phyloP scores from a whole-genome alignment of 2,329 filamentous ascomycete species.

The Periconia sp. region DNA sequence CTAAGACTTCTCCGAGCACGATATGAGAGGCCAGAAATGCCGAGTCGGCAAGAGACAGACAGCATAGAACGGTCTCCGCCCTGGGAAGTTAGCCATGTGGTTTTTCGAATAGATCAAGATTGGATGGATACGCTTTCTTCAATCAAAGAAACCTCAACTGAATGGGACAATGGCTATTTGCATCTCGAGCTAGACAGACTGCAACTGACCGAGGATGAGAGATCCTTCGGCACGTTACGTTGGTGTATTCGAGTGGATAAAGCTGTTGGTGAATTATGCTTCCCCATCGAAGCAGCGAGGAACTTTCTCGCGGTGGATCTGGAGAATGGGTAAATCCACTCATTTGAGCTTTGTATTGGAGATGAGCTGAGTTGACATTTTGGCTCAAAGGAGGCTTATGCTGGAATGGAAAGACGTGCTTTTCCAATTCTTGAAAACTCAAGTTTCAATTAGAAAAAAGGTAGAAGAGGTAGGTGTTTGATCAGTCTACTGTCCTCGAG shows the following conservation, averaged over 20 bases:
- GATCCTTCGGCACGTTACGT: constrained; percentile 12
- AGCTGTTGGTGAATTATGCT: constrained; percentile 26
- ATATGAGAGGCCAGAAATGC: constrained; percentile 11
- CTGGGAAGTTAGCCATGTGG: constrained; percentile 21
- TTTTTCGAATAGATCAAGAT: constrained; percentile 23
- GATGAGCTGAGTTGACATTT: background rate
- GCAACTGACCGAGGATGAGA: background rate
- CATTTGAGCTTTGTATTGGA: background rate
- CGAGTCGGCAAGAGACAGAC: background rate
- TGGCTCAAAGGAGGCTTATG: constrained; percentile 2
- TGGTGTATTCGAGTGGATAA: constrained; percentile 32
- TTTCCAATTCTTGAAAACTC: constrained; percentile 23
- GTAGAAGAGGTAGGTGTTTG: constrained; percentile 20
- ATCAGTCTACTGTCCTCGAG: background rate
- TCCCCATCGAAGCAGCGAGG: constrained; percentile 12
- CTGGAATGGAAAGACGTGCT: constrained; percentile 29
- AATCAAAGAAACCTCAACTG: background rate
- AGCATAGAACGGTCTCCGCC: constrained; percentile 1
- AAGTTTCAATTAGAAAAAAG: constrained; percentile 18
- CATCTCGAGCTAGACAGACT: background rate
- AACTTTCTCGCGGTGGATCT: constrained; percentile 12
- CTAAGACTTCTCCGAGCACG: constrained; percentile 19
- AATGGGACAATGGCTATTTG: too few relatives aligned
- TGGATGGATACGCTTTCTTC: constrained; percentile 14
- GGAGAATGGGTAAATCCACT: background rate